A percentile compares a stretch with the other conserved stretches of the same genome.
These are phyloP conservation scores for Backusella sp. DNA, from an alignment of 192 early-diverging fungal genomes.

Conservation along the genomic window DNA sequence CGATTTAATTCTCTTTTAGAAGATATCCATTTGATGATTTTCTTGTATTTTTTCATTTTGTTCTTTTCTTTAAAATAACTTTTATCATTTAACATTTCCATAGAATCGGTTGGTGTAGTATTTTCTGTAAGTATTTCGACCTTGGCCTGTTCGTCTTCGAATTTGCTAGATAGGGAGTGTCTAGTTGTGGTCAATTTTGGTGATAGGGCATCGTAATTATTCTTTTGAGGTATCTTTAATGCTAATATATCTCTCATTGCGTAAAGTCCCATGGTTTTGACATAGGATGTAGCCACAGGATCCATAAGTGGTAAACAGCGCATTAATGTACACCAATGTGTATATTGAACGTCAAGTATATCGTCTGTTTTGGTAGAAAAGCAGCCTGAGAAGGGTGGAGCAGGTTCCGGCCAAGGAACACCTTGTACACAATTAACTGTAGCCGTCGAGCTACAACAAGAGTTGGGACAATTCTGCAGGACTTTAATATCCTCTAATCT, in stretches of 20 bases:
- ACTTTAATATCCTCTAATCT: slow-evolving; percentile 5
- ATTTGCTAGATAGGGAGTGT: neutral
- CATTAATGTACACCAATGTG: slow-evolving; percentile 24
- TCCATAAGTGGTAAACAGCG: slow-evolving; percentile 20
- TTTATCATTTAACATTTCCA: neutral
- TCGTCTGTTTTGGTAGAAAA: neutral
- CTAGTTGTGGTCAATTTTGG: neutral
- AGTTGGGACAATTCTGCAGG: neutral
- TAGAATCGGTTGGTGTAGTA: neutral
- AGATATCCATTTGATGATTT: neutral
- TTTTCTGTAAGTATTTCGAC: neutral
- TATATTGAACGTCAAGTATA: slow-evolving; percentile 6
- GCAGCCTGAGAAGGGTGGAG: neutral
- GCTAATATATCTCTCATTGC: slow-evolving; percentile 19
- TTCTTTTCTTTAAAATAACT: neutral
- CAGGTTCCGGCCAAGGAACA: slow-evolving; percentile 16
- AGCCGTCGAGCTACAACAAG: neutral
- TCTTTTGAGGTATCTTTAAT: neutral
- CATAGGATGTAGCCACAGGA: slow-evolving; percentile 1
- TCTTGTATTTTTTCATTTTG: neutral
- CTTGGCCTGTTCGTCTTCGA: neutral
- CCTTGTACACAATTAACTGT: neutral
- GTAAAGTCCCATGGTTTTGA: slow-evolving; percentile 7
- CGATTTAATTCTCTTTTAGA: neutral
- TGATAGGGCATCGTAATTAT: too few species aligned